Evolutionary conservation across 2,329 filamentous ascomycete genomes (phyloP).

Genomic region (Emmonsia crescens): DNA sequence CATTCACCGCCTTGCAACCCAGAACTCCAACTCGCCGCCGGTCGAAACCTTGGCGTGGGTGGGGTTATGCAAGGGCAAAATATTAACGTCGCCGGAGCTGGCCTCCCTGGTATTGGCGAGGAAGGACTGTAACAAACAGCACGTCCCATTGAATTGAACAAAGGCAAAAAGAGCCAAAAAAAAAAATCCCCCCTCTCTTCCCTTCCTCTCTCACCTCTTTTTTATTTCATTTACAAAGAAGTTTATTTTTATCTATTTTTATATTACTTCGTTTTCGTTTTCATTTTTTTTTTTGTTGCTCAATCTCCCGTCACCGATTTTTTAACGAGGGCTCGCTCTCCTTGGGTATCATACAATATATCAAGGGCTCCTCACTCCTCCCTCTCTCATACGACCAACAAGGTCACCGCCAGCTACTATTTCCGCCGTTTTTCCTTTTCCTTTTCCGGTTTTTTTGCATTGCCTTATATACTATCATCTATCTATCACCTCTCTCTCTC

Average conservation of each 20-base stretch:
- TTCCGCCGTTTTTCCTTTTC: constrained; percentile 14
- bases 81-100: constrained; percentile 39
- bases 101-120: constrained; percentile 37
- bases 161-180: not conserved
- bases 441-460: not conserved
- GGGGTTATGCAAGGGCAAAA: constrained; percentile 38
- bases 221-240: not conserved
- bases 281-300: not conserved
- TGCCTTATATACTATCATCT: not conserved
- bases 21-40: constrained; percentile 53
- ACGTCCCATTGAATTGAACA: not conserved
- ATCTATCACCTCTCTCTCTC: too few relatives aligned
- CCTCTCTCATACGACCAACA: not conserved
- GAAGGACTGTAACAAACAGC: constrained; percentile 22
- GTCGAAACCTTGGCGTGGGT: constrained; percentile 29
- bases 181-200: not conserved
- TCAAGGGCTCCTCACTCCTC: not conserved
- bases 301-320: not conserved
- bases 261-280: not conserved
- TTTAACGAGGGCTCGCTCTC: not conserved
- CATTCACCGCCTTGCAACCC: constrained; percentile 86
- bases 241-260: not conserved
- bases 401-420: not conserved
- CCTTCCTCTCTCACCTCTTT: not conserved
- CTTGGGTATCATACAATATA: not conserved